These are phyloP conservation scores for Inosperma sp. DNA, from an alignment of 768 basidiomycete genomes.

Conservation along the genomic window DNA sequence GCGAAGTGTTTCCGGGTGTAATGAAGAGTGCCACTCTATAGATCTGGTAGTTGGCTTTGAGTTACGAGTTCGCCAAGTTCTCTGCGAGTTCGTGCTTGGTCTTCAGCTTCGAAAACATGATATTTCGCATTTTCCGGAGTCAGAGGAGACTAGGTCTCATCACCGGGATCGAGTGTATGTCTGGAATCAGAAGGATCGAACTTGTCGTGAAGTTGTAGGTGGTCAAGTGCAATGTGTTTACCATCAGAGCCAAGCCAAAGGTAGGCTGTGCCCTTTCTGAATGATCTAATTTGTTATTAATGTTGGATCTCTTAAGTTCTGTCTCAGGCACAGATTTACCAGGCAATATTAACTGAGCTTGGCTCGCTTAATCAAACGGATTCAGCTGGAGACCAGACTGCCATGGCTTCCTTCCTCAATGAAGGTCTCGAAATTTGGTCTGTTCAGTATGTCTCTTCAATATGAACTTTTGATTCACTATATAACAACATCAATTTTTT, in stretches of 20 bases:
- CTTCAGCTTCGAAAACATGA: too few species aligned
- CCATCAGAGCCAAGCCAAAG: constrained; percentile 10
- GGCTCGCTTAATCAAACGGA: background rate
- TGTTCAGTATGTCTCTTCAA: constrained; percentile 10
- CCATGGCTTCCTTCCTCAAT: constrained; percentile 8
- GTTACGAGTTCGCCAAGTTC: too few species aligned
- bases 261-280: background rate
- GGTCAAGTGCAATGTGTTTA: constrained; percentile 22
- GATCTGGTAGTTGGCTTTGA: too few species aligned
- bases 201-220: constrained; percentile 1
- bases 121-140: too few species aligned
- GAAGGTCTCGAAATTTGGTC: constrained; percentile 11
- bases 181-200: constrained; percentile 8
- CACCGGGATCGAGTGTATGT: background rate
- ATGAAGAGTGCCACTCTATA: too few species aligned
- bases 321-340: constrained; percentile 1
- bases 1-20: too few species aligned
- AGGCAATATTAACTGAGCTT: background rate
- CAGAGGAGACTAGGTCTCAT: too few species aligned
- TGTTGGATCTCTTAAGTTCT: background rate
- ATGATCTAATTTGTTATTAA: too few species aligned
- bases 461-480: background rate
- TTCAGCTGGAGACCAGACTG: background rate
- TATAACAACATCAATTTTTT: background rate
- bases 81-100: too few species aligned